These are phyloP conservation scores for Blepharisma stoltei DNA, from an alignment of 73 alveolate genomes.

Conservation along the genomic window DNA sequence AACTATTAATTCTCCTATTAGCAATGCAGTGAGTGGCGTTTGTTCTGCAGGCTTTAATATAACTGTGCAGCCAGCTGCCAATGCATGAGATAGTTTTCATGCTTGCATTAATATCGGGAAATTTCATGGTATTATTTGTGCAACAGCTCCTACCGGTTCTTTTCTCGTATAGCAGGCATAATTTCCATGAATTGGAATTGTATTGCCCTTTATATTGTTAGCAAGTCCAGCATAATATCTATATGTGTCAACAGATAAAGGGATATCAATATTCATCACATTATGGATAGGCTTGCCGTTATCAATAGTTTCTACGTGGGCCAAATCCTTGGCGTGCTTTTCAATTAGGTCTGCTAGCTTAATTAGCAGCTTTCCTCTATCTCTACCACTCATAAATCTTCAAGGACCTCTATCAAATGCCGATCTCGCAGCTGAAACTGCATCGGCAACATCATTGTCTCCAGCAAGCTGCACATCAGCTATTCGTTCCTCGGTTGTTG, in stretches of 20 bases:
- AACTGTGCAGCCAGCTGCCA: conserved; percentile 89
- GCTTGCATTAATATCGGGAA: conserved; percentile 84
- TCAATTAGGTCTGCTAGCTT: conserved; percentile 57
- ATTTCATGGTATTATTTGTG: conserved; percentile 90
- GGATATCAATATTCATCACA: conserved; percentile 40
- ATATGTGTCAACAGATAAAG: conserved; percentile 31
- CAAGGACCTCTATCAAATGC: conserved; percentile 71
- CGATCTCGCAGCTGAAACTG: conserved; percentile 64
- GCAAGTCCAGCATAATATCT: conserved; percentile 82
- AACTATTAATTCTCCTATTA: conserved; percentile 64
- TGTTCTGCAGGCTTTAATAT: conserved; percentile 92
- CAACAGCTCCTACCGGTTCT: conserved; percentile 90
- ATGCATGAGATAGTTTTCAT: conserved; percentile 72
- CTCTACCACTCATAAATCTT: conserved; percentile 63
- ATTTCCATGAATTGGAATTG: conserved; percentile 46
- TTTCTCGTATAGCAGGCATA: conserved; percentile 44
- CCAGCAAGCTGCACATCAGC: conserved; percentile 14
- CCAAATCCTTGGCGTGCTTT: conserved; percentile 41
- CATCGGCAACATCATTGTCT: conserved; percentile 40
- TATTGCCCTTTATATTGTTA: conserved; percentile 69
- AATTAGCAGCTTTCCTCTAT: conserved; percentile 51
- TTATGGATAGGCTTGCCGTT: conserved; percentile 50
- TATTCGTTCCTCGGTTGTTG: conserved; percentile 65
- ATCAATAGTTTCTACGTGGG: conserved; percentile 46
- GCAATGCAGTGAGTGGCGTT: conserved; percentile 83